phyloP scores from a whole-genome alignment of 176 grass and related monocot species.

The Hsuehochloa calcarea region DNA sequence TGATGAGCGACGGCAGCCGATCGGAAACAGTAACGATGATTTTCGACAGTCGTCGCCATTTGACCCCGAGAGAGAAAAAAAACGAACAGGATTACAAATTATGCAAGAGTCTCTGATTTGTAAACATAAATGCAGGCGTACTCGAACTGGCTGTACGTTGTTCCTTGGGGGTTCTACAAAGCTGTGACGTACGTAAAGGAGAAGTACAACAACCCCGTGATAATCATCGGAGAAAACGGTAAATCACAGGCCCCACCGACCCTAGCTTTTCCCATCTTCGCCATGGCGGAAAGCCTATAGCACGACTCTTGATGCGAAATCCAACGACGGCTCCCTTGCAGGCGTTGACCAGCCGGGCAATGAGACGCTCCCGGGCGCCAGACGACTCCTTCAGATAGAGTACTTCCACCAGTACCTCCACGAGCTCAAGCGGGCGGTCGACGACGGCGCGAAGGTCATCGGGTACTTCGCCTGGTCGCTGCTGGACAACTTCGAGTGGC shows the following conservation, averaged over 20 bases:
- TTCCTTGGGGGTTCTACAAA: constrained; percentile 91
- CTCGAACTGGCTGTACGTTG: constrained; percentile 79
- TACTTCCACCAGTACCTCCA: constrained; percentile 52
- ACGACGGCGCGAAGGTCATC: constrained; percentile 37
- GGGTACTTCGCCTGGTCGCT: constrained; percentile 64
- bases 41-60: not conserved
- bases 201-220: constrained; percentile 54
- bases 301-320: not conserved
- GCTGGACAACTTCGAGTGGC: constrained; percentile 67
- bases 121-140: constrained; percentile 45
- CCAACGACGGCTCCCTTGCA: not conserved
- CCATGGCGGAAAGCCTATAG: not conserved
- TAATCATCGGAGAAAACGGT: constrained; percentile 85
- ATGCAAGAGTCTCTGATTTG: not conserved
- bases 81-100: not conserved
- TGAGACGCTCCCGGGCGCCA: constrained; percentile 38
- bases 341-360: constrained; percentile 60
- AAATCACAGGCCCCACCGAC: not conserved
- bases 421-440: constrained; percentile 37
- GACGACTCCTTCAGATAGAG: constrained; percentile 44
- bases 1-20: constrained; percentile 50
- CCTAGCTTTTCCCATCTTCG: not conserved
- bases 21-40: constrained; percentile 58
- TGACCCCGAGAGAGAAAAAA: no score
- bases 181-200: constrained; percentile 78